Evolutionary conservation across 306 rosid genomes (phyloP), one percentile per base, ranked within the genome.

Genomic region (Casuarina cunninghamiana): DNA sequence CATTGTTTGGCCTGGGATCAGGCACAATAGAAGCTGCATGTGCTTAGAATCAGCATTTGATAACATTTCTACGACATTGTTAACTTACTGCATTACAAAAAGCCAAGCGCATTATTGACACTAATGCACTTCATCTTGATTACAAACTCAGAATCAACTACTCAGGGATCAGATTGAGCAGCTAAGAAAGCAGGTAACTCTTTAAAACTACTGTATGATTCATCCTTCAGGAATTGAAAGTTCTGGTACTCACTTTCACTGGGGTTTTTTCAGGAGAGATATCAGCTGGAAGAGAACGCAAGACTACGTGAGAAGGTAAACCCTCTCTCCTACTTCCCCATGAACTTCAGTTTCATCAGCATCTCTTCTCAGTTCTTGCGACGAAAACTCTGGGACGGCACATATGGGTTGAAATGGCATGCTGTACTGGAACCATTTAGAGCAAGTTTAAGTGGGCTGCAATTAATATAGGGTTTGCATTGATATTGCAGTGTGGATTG

Each of bases 131-230:
- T 54, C 76, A 37, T 77, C 42, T 6, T 81, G 71, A 67, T 12
- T 80, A 63, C 83, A 57, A 83, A 19, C 63, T 57, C 82, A 95
- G 99, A 77, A 16, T 78, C 90, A 88, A 79, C 37, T 93, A 72
- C 75, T 86, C 53, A 88, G 37, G 84, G 91, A 89, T 82, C 87
- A 83, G 79, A 88, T 93, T 75, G 90, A 82, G 82, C 75, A 84
- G 78, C 86, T 95, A 65, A 91, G 78, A 80, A 85, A 83, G 85
- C 78, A 93, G 96, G 99, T 95, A 87, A 74, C 7, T 26, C 5
- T 37, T 17, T 61, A 17, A 66, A 17, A 66, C 35, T 42, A 10
- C 12, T 17, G 35, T 41, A 5, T 8, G 65, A 41, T 63, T 16
- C 32, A 5, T 5, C 17, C 13, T 66, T 35, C 50, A 66, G 2